Conservation (phyloP, 1,284 basidiomycete species). For the Athelia sp. region DNA sequence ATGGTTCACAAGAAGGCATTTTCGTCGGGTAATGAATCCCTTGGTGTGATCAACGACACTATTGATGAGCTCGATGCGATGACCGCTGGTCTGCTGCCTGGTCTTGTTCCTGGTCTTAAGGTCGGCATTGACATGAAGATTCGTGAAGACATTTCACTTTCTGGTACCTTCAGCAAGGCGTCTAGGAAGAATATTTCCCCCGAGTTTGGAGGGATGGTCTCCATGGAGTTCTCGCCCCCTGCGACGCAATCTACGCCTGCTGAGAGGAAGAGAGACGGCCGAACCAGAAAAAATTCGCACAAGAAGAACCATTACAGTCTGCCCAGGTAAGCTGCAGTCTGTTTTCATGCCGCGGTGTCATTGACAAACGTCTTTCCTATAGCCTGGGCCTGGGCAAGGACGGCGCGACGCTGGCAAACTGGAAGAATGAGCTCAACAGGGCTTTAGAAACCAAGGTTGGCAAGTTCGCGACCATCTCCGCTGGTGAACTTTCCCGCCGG, state of each 20-base stretch:
- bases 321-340: constrained; percentile 41
- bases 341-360: background rate
- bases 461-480: constrained; percentile 23
- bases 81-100: constrained; percentile 60
- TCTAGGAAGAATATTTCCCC: constrained; percentile 29
- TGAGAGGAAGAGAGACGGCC: constrained; percentile 22
- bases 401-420: constrained; percentile 40
- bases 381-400: constrained; percentile 66
- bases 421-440: constrained; percentile 46
- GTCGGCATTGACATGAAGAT: constrained; percentile 51
- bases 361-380: constrained; percentile 1
- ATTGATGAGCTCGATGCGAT: constrained; percentile 65
- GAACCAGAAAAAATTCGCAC: constrained; percentile 45
- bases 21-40: constrained; percentile 52
- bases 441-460: constrained; percentile 39
- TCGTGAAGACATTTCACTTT: constrained; percentile 36
- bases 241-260: constrained; percentile 56
- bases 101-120: constrained; percentile 61
- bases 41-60: constrained; percentile 47
- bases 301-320: constrained; percentile 59
- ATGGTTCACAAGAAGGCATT: constrained; percentile 54
- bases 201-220: constrained; percentile 37
- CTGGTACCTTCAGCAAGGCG: constrained; percentile 34
- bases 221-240: constrained; percentile 46
- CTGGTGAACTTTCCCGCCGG: constrained; percentile 33